Percentiles rank a stretch among this genome's conserved stretches.
These are phyloP conservation scores for Ogataea nonfermentans DNA, from an alignment of 805 yeast species.

Conservation along the genomic window DNA sequence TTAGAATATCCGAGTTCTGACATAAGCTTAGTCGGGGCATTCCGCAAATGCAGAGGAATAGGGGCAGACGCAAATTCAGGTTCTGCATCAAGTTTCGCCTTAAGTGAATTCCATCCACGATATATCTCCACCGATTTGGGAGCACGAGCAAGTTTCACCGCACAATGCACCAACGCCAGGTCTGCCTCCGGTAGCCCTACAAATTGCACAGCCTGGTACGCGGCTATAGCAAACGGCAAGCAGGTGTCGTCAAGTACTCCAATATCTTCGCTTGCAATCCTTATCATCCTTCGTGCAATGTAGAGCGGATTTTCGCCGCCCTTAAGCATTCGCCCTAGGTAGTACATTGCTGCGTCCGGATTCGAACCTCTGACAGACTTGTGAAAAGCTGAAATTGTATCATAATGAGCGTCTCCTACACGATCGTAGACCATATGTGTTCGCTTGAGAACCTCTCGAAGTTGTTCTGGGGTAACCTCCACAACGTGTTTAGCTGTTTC, in stretches of 20 bases:
- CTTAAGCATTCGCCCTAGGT: slow-evolving; percentile 80
- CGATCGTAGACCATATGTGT: slow-evolving; percentile 72
- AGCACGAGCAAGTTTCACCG: slow-evolving; percentile 84
- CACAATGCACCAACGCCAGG: slow-evolving; percentile 84
- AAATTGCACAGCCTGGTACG: slow-evolving; percentile 83
- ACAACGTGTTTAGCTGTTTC: slow-evolving; percentile 24
- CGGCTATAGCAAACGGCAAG: slow-evolving; percentile 81
- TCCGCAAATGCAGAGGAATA: slow-evolving; percentile 80
- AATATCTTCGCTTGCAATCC: slow-evolving; percentile 94
- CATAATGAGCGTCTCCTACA: slow-evolving; percentile 91
- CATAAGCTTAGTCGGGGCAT: slow-evolving; percentile 94
- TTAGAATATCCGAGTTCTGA: slow-evolving; percentile 81
- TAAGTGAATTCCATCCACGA: slow-evolving; percentile 72
- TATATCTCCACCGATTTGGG: slow-evolving; percentile 85
- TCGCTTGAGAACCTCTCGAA: slow-evolving; percentile 45
- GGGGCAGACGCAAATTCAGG: slow-evolving; percentile 61
- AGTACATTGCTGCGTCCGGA: slow-evolving; percentile 86
- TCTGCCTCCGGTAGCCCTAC: slow-evolving; percentile 96
- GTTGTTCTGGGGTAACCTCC: slow-evolving; percentile 37
- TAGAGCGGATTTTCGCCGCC: slow-evolving; percentile 95
- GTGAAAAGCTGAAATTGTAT: slow-evolving; percentile 93
- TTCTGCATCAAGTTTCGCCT: slow-evolving; percentile 51
- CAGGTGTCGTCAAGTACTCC: slow-evolving; percentile 83
- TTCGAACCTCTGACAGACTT: slow-evolving; percentile 88
- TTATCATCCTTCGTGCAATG: slow-evolving; percentile 84